phyloP scores from a whole-genome alignment of 495 filamentous ascomycete species.

The Penicillium cosmopolitanum region DNA sequence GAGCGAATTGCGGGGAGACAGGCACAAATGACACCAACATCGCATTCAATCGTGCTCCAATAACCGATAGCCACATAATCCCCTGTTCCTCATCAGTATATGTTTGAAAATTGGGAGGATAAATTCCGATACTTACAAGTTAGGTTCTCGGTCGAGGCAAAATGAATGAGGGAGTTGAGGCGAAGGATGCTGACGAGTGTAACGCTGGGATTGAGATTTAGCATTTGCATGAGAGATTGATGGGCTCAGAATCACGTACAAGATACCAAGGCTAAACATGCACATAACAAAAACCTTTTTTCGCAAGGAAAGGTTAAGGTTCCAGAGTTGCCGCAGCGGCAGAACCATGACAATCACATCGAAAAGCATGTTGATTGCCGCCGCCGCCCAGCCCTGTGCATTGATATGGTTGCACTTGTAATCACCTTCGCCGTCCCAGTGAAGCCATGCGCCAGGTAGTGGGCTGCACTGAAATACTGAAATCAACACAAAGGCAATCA shows the following conservation, averaged over 20 bases:
- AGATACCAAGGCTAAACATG: slow-evolving; percentile 43
- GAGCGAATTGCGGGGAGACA: slow-evolving; percentile 39
- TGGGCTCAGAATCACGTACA: slow-evolving; percentile 27
- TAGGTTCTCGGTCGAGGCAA: slow-evolving; percentile 34
- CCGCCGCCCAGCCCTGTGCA: slow-evolving; percentile 42
- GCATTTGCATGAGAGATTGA: background rate
- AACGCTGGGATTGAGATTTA: slow-evolving; percentile 24
- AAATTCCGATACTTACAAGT: slow-evolving; percentile 30
- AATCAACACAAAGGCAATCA: slow-evolving; percentile 43
- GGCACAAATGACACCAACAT: slow-evolving; percentile 40
- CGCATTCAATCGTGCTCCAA: slow-evolving; percentile 40
- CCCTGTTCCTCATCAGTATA: slow-evolving; percentile 25
- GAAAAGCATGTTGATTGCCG: slow-evolving; percentile 49
- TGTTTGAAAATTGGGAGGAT: background rate
- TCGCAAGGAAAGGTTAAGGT: slow-evolving; percentile 32
- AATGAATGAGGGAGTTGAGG: slow-evolving; percentile 36
- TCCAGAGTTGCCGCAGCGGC: slow-evolving; percentile 36
- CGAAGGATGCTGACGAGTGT: slow-evolving; percentile 42
- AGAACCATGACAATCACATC: slow-evolving; percentile 53
- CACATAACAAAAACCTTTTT: slow-evolving; percentile 39
- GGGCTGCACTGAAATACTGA: slow-evolving; percentile 49
- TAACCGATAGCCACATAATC: slow-evolving; percentile 39
- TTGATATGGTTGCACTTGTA: slow-evolving; percentile 48
- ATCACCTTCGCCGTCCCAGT: slow-evolving; percentile 41
- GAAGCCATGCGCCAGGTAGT: slow-evolving; percentile 42